Evolutionary conservation across 1,284 basidiomycete genomes (phyloP).

Genomic region (Cerioporus squamosus): DNA sequence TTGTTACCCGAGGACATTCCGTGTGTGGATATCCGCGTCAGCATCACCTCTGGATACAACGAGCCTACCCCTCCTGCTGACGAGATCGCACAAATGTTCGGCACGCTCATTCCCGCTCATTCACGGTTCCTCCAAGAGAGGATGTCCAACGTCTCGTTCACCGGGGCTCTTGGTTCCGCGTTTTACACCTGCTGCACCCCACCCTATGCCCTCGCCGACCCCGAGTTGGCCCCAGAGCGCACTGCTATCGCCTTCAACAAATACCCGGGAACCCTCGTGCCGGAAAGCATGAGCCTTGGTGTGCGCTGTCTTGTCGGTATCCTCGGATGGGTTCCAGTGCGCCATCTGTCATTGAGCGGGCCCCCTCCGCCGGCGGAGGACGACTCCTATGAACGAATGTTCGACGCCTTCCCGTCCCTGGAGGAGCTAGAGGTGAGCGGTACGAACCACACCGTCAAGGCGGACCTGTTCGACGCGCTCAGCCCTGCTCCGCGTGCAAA

Average conservation of each 20-base stretch:
- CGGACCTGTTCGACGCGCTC: neutral
- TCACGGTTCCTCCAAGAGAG: neutral
- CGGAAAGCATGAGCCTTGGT: no score
- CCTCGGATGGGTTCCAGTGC: neutral
- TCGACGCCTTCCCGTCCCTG: neutral
- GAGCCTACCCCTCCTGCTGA: neutral
- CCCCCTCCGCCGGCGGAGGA: neutral
- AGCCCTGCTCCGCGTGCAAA: neutral
- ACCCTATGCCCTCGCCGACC: neutral
- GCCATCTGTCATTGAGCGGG: neutral
- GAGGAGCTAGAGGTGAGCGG: neutral
- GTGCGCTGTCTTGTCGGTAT: neutral
- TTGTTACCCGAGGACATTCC: neutral
- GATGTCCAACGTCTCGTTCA: neutral
- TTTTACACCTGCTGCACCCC: neutral
- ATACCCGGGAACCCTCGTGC: neutral
- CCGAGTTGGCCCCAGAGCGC: neutral
- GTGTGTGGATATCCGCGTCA: neutral
- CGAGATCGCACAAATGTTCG: neutral
- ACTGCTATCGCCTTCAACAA: neutral
- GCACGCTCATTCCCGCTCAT: neutral
- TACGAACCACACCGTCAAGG: no score
- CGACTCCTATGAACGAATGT: neutral
- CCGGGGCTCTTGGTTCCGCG: no score
- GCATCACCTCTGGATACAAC: no score